These are phyloP conservation scores for Fusarium sp. DNA, from an alignment of 2,329 filamentous ascomycete species.

Conservation along the genomic window DNA sequence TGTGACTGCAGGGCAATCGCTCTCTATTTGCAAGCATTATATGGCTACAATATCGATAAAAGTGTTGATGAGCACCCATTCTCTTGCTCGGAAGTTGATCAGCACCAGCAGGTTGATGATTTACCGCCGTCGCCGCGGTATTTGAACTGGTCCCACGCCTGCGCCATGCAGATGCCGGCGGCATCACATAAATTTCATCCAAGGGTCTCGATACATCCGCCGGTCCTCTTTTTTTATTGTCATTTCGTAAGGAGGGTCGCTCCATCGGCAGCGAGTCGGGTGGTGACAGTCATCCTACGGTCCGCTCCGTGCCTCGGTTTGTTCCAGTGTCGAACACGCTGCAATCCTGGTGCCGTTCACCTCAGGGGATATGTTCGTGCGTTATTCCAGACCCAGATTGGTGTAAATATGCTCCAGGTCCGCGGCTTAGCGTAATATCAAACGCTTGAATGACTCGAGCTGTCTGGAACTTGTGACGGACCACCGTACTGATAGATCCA, in stretches of 20 bases:
- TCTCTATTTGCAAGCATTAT: background rate
- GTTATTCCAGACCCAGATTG: background rate
- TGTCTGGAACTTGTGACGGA: background rate
- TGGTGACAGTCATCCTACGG: constrained; percentile 19
- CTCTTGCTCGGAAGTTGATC: background rate
- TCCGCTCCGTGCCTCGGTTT: constrained; percentile 17
- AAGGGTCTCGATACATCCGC: background rate
- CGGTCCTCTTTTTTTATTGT: background rate
- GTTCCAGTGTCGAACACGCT: constrained; percentile 1
- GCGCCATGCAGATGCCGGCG: constrained; percentile 11
- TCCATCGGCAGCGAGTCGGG: background rate
- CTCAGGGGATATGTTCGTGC: background rate
- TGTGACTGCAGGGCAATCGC: background rate
- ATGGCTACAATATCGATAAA: background rate
- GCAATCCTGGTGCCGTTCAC: background rate
- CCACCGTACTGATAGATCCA: background rate
- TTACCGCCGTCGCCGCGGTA: constrained; percentile 32
- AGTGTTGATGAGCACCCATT: background rate
- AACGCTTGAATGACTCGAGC: constrained; percentile 2
- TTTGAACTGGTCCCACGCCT: constrained; percentile 24
- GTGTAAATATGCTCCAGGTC: background rate
- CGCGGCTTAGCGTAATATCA: constrained; percentile 5
- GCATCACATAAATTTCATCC: constrained; percentile 2
- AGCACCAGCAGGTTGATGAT: constrained; percentile 26
- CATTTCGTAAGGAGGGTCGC: constrained; percentile 1